phyloP scores from a whole-genome alignment of 2,329 filamentous ascomycete genomes.

The Dactylellina sp. region DNA sequence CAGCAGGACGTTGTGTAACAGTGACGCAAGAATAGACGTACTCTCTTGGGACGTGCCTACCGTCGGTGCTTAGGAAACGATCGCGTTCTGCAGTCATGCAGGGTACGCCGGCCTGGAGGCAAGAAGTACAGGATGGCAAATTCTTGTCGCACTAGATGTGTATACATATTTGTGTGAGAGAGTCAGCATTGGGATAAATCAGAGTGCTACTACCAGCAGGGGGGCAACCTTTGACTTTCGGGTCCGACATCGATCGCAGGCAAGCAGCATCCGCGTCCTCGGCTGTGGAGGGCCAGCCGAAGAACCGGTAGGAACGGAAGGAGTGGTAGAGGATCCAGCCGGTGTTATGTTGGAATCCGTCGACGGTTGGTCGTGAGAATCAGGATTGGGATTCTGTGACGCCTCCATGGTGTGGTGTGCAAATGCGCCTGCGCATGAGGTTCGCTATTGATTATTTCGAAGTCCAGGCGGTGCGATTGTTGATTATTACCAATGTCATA shows the following conservation, averaged over 20 bases:
- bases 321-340: constrained; percentile 1
- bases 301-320: background rate
- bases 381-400: constrained; percentile 22
- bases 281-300: constrained; percentile 6
- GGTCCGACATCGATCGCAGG: constrained; percentile 49
- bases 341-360: constrained; percentile 9
- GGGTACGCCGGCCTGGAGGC: constrained; percentile 42
- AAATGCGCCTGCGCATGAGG: constrained; percentile 13
- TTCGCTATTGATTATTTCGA: background rate
- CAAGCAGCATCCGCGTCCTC: constrained; percentile 50
- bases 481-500: no score
- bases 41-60: constrained; percentile 41
- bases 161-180: no score
- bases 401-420: constrained; percentile 33
- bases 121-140: constrained; percentile 46
- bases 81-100: constrained; percentile 54
- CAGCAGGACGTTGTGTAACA: background rate
- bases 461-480: no score
- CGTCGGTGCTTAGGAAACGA: constrained; percentile 31
- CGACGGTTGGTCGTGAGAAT: background rate
- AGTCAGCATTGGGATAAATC: background rate
- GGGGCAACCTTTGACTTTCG: constrained; percentile 46
- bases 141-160: constrained; percentile 45
- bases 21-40: constrained; percentile 3
- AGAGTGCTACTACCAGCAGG: background rate